Percentiles rank a stretch among this genome's conserved stretches.
These are phyloP conservation scores for Nicotiana benthamiana DNA, from an alignment of 257 asterid genomes.

Conservation along the genomic window DNA sequence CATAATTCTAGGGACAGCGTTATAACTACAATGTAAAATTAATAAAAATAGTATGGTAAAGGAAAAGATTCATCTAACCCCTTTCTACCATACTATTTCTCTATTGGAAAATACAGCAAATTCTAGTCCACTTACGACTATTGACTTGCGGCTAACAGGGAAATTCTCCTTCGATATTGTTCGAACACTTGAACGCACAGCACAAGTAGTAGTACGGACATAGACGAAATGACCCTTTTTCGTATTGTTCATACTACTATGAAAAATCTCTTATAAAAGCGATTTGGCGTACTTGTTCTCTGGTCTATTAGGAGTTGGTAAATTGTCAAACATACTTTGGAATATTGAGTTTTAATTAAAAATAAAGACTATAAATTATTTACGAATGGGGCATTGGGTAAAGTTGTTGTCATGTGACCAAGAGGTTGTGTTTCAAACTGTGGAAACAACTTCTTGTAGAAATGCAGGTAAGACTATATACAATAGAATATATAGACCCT, in stretches of 20 bases:
- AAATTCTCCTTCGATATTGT: background rate
- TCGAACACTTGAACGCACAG: background rate
- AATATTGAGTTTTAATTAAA: too few relatives aligned
- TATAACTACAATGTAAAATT: background rate
- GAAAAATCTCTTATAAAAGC: too few relatives aligned
- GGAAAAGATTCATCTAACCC: too few relatives aligned
- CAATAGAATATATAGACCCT: too few relatives aligned
- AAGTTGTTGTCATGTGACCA: too few relatives aligned
- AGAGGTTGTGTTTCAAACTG: too few relatives aligned
- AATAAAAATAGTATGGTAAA: background rate
- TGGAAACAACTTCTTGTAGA: too few relatives aligned
- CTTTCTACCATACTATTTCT: background rate
- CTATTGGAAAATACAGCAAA: background rate
- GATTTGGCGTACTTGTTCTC: too few relatives aligned
- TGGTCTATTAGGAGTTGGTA: background rate
- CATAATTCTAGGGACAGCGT: too few relatives aligned
- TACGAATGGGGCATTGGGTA: too few relatives aligned
- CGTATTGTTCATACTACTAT: background rate
- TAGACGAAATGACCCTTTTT: background rate
- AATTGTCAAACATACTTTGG: background rate
- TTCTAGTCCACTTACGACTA: background rate
- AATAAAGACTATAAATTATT: too few relatives aligned
- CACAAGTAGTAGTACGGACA: background rate
- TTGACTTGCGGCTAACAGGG: background rate
- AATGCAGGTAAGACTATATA: too few relatives aligned